phyloP scores from a whole-genome alignment of 2,329 filamentous ascomycete species.

The Aureobasidium melanogenum region DNA sequence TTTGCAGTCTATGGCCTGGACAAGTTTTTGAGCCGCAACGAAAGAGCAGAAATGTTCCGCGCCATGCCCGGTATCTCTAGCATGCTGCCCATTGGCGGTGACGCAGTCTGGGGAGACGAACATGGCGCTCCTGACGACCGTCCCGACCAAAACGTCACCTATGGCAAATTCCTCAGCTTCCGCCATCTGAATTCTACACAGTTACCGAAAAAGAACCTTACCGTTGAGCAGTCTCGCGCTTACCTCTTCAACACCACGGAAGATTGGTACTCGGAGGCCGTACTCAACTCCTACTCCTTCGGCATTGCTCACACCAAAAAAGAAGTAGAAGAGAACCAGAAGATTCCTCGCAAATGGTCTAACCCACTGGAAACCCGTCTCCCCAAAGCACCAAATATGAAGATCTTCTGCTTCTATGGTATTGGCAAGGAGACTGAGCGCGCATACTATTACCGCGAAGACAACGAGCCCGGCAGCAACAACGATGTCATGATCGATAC shows the following conservation, averaged over 20 bases:
- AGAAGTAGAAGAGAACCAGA: conserved; percentile 62
- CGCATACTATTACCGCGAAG: conserved; percentile 79
- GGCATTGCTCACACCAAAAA: conserved; percentile 72
- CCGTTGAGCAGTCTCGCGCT: conserved; percentile 63
- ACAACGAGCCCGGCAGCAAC: conserved; percentile 54
- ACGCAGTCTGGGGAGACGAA: conserved; percentile 87
- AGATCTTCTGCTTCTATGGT: conserved; percentile 96
- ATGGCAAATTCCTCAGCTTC: conserved; percentile 80
- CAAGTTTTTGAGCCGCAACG: conserved; percentile 84
- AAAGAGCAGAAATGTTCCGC: conserved; percentile 87
- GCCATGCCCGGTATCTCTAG: conserved; percentile 95
- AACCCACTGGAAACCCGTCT: conserved; percentile 87
- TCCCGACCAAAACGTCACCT: conserved; percentile 63
- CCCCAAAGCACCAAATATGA: conserved; percentile 77
- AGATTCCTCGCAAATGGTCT: conserved; percentile 66
- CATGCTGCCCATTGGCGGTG: conserved; percentile 91
- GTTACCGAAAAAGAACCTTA: conserved; percentile 54
- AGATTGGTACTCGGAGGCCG: conserved; percentile 71
- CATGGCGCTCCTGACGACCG: conserved; percentile 82
- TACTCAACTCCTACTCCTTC: conserved; percentile 71
- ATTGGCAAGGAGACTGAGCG: conserved; percentile 90
- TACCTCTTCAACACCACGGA: conserved; percentile 75
- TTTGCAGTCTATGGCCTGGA: conserved; percentile 96
- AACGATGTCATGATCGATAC: conserved; percentile 55
- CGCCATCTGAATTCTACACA: conserved; percentile 51